Percentiles rank a stretch among this genome's conserved stretches.
Conservation (phyloP, 2,329 filamentous ascomycete genomes). For the Didymella sp. region DNA sequence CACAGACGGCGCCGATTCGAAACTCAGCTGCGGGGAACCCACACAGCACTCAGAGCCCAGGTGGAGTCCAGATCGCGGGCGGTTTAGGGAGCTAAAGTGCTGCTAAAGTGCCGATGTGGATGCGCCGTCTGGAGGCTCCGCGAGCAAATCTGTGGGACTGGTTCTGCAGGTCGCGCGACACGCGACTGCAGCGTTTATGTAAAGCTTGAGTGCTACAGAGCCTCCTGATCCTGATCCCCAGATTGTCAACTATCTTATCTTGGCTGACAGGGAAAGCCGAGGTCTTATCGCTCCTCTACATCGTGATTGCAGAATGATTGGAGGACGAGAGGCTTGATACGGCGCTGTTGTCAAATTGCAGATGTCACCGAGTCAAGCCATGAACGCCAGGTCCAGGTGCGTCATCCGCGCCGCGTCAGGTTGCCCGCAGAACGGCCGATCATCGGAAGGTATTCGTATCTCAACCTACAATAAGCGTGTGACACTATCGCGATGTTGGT, state of each 20-base stretch:
- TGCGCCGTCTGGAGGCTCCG: too few relatives aligned
- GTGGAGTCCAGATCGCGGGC: neutral
- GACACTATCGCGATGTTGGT: neutral
- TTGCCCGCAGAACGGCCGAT: slow-evolving; percentile 14
- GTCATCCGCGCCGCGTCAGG: slow-evolving; percentile 16
- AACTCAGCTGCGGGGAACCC: slow-evolving; percentile 6
- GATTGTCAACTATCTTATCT: too few relatives aligned
- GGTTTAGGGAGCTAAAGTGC: slow-evolving; percentile 1
- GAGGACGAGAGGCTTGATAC: slow-evolving; percentile 1
- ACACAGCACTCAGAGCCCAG: too few relatives aligned
- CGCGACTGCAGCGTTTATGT: slow-evolving; percentile 10
- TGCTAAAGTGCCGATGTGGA: neutral
- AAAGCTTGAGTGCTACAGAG: neutral
- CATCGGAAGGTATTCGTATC: slow-evolving; percentile 24
- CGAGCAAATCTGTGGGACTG: too few relatives aligned
- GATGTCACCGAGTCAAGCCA: slow-evolving; percentile 17
- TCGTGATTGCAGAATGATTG: slow-evolving; percentile 1
- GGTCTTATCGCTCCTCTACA: neutral
- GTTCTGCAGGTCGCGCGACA: neutral
- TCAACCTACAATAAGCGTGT: neutral
- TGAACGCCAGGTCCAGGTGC: slow-evolving; percentile 18
- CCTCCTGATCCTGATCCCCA: neutral
- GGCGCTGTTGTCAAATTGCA: slow-evolving; percentile 19
- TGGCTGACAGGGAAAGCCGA: neutral
- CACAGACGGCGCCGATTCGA: neutral